Evolutionary conservation across 1,284 basidiomycete species (phyloP), one percentile per base, ranked within the genome.

Genomic region (Ustilago loliicola): DNA sequence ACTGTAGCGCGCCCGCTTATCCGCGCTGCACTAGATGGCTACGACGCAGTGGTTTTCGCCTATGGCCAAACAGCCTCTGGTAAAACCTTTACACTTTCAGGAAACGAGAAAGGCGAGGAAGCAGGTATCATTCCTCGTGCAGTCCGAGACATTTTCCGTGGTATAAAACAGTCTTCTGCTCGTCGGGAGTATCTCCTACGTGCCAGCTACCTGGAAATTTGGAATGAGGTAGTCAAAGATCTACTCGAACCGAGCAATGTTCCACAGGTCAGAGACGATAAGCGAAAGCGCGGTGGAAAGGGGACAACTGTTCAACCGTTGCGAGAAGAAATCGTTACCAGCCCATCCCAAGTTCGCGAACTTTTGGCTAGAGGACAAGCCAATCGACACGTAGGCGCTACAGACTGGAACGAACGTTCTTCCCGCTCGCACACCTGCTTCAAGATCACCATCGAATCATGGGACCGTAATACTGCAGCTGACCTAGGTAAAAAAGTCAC

Each of bases 381-480:
- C 1, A 93, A 95, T 82, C 88, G 96, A 47, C 90, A 95, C 77
- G 96, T 95, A 3, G 96, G 95, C 0, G 93, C 92, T 77, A 99
- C 96, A 17, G 96, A 99, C 86, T 99, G 95, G 94, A 99, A 99
- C 86, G 94, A 95, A 82, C 88, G 95, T 50, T 95, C 93, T 87
- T 95, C 93, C 80, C 90, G 96, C 25, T 94, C 92, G 87, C 96
- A 98, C 87, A 94, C 93, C 72, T 88, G 90, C 13, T 90, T 90
- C 79, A 88, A 88, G 10, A 88, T 90, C 58, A 88, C 88, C 23
- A 86, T 87, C 66, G 77, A 80, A 63, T 72, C 72, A 29, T 82
- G 81, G 69, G 66, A 74, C 15, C 64, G 80, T 29, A 67, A 67
- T 30, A 59, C 53, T 17, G 45, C 27, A 1, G 52, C 25, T 29